These are phyloP conservation scores for Eucalyptus marginata DNA, from an alignment of 345 rosid genomes.

Conservation along the genomic window DNA sequence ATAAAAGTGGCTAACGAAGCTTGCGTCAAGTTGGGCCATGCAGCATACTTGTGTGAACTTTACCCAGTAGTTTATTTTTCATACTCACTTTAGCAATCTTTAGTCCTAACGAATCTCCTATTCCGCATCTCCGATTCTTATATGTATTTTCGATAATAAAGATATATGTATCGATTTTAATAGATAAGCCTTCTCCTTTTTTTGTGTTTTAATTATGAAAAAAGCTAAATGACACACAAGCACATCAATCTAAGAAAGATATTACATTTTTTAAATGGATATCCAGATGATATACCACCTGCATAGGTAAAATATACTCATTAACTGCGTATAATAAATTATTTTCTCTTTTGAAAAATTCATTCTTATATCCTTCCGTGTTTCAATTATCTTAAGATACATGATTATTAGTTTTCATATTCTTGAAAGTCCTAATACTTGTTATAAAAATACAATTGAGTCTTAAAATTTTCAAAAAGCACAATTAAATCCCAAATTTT, in stretches of 20 bases:
- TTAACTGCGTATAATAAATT: rapidly evolving
- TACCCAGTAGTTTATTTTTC: not conserved
- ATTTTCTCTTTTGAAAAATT: not conserved
- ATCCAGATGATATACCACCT: not conserved
- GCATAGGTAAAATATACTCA: not conserved
- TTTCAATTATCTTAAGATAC: too few species aligned
- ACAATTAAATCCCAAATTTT: rapidly evolving
- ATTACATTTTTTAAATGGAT: not conserved
- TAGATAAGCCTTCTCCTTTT: too few species aligned
- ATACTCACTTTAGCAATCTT: not conserved
- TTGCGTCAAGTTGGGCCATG: not conserved
- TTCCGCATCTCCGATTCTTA: too few species aligned
- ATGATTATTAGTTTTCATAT: too few species aligned
- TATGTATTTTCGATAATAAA: too few species aligned
- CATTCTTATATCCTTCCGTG: rapidly evolving
- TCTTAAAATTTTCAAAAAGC: too few species aligned
- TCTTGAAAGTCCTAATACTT: too few species aligned
- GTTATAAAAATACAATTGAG: rapidly evolving
- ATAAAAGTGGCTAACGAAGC: not conserved
- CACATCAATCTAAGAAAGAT: not conserved
- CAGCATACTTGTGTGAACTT: not conserved
- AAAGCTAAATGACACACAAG: not conserved
- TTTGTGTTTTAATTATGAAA: too few species aligned
- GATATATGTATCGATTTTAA: too few species aligned
- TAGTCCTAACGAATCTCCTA: rapidly evolving